Percentiles rank a stretch among this genome's conserved stretches.
These are phyloP conservation scores for Pyrus communis DNA, from an alignment of 306 rosid genomes.

Conservation along the genomic window DNA sequence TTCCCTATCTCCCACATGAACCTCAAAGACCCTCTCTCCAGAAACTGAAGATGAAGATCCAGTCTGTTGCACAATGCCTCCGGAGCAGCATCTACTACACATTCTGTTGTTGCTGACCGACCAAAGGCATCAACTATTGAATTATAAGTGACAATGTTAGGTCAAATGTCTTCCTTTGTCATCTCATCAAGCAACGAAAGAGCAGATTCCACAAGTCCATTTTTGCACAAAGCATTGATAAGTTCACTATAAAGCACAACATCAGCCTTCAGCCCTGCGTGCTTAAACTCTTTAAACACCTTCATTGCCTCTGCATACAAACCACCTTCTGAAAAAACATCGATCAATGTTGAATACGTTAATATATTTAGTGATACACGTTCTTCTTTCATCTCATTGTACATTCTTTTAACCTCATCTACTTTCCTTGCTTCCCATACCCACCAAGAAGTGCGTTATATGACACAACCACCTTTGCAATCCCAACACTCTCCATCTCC, in stretches of 20 bases:
- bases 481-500: slow-evolving; percentile 80
- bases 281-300: slow-evolving; percentile 58
- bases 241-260: slow-evolving; percentile 86
- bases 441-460: slow-evolving; percentile 86
- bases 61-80: slow-evolving; percentile 6
- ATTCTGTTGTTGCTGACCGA: slow-evolving; percentile 31
- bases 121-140: slow-evolving; percentile 80
- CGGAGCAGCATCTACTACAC: slow-evolving; percentile 17
- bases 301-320: slow-evolving; percentile 63
- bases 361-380: slow-evolving; percentile 46
- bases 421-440: slow-evolving; percentile 73
- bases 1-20: slow-evolving; percentile 10
- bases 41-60: slow-evolving; percentile 17
- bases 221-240: slow-evolving; percentile 73
- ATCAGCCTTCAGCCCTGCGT: slow-evolving; percentile 64
- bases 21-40: slow-evolving; percentile 6
- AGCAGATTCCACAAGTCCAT: slow-evolving; percentile 66
- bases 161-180: slow-evolving; percentile 73
- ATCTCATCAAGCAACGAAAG: slow-evolving; percentile 75
- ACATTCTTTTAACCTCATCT: slow-evolving; percentile 46
- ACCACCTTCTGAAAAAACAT: slow-evolving; percentile 74
- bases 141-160: slow-evolving; percentile 86
- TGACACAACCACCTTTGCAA: slow-evolving; percentile 60
- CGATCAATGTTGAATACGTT: slow-evolving; percentile 82
- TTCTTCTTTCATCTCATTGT: slow-evolving; percentile 56